Evolutionary conservation across 2,329 filamentous ascomycete genomes (phyloP).

Genomic region (Pyricularia sp.): DNA sequence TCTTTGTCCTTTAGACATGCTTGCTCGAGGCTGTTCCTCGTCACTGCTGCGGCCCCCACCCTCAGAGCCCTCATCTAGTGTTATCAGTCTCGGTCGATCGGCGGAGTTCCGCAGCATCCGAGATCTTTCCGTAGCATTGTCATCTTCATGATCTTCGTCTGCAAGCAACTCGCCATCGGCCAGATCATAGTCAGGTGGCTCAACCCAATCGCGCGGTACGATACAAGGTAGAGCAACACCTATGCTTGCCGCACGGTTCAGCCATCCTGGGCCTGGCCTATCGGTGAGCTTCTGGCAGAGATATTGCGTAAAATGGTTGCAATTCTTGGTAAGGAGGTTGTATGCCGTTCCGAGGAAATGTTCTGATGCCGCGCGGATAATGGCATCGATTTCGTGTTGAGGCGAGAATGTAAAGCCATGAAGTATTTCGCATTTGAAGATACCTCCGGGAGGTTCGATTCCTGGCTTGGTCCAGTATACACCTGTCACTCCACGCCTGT

Average conservation of each 20-base stretch:
- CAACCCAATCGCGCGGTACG: conserved; percentile 74
- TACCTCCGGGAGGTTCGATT: conserved; percentile 66
- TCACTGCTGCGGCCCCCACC: conserved; percentile 35
- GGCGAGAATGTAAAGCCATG: conserved; percentile 70
- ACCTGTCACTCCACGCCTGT: conserved; percentile 59
- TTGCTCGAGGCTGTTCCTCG: conserved; percentile 29
- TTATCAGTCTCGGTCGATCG: conserved; percentile 14
- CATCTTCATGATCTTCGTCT: conserved; percentile 37
- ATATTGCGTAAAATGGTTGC: conserved; percentile 79
- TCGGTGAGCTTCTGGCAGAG: conserved; percentile 67
- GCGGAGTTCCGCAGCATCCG: conserved; percentile 43
- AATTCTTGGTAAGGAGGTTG: conserved; percentile 76
- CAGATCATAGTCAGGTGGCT: conserved; percentile 66
- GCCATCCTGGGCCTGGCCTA: conserved; percentile 60
- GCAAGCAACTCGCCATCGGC: conserved; percentile 62
- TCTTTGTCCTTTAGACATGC: conserved; percentile 30
- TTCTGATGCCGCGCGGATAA: conserved; percentile 59
- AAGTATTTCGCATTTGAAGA: conserved; percentile 64
- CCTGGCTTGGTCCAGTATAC: conserved; percentile 76
- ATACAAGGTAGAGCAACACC: conserved; percentile 74
- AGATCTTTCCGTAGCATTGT: conserved; percentile 43
- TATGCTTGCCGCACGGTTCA: conserved; percentile 78
- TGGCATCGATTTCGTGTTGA: conserved; percentile 58
- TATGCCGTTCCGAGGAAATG: conserved; percentile 69
- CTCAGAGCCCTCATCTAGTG: conserved; percentile 12